phyloP scores from a whole-genome alignment of 2,329 filamentous ascomycete species.

The Microdochium nivale region DNA sequence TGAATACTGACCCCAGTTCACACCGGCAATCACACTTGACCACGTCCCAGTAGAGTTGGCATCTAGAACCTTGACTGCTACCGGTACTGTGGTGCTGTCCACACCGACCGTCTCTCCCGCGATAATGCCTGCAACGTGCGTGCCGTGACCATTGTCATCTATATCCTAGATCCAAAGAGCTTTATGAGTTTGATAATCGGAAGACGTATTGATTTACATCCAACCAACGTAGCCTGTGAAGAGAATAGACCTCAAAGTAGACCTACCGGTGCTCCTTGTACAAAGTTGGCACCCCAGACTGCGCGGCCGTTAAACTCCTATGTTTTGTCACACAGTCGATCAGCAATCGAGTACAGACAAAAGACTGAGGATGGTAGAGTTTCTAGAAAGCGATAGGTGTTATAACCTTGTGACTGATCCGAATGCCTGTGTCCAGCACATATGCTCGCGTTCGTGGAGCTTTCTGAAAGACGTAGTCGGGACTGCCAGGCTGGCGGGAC shows the following conservation, averaged over 20 bases:
- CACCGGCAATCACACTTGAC: constrained; percentile 18
- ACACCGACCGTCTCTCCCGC: constrained; percentile 35
- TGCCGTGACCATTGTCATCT: constrained; percentile 35
- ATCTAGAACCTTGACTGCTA: constrained; percentile 37
- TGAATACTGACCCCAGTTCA: constrained; percentile 20
- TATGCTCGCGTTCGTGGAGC: constrained; percentile 12
- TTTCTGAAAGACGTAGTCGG: constrained; percentile 8
- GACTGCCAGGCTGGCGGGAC: constrained; percentile 11
- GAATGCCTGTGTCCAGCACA: constrained; percentile 17
- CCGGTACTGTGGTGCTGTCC: constrained; percentile 30
- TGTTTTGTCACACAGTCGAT: constrained; percentile 1
- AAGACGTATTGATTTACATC: no score
- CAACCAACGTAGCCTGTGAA: no score
- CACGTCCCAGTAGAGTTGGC: constrained; percentile 14
- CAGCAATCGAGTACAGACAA: neutral
- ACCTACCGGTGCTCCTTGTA: constrained; percentile 10
- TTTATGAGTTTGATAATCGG: no score
- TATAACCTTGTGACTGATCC: constrained; percentile 14
- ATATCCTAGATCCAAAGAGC: constrained; percentile 6
- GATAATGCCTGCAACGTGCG: constrained; percentile 37
- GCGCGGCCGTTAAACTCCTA: constrained; percentile 17
- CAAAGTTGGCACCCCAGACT: constrained; percentile 16
- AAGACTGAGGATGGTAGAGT: no score
- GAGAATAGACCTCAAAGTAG: neutral
- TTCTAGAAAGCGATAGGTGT: no score